Percentiles rank a stretch among this genome's conserved stretches.
These are phyloP conservation scores for Phaseolus lunatus DNA, from an alignment of 306 rosid species.

Conservation along the genomic window DNA sequence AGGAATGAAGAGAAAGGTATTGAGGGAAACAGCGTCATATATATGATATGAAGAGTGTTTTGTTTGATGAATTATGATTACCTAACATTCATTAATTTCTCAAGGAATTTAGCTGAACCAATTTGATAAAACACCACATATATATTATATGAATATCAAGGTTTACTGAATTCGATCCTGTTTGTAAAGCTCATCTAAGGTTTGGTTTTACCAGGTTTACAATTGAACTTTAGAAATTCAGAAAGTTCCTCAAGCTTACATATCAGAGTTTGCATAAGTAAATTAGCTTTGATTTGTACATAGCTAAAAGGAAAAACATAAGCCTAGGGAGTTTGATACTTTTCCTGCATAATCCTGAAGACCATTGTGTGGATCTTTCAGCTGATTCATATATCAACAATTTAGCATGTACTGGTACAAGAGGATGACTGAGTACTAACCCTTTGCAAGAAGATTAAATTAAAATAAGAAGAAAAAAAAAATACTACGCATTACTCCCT, in stretches of 20 bases:
- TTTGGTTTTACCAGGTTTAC: constrained; percentile 1
- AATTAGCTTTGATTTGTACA: constrained; percentile 13
- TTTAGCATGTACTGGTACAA: not conserved
- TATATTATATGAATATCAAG: not conserved
- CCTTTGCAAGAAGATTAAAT: constrained; percentile 5
- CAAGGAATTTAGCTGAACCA: too few species aligned
- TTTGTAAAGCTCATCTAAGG: not conserved
- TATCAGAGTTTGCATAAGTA: not conserved
- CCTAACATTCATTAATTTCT: too few species aligned
- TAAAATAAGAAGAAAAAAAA: not conserved
- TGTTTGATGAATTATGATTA: too few species aligned
- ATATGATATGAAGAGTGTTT: too few species aligned
- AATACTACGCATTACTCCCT: not conserved
- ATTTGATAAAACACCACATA: too few species aligned
- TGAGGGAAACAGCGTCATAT: not conserved
- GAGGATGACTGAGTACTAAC: not conserved
- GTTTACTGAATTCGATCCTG: not conserved
- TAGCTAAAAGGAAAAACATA: not conserved
- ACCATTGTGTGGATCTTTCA: not conserved
- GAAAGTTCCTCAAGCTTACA: not conserved
- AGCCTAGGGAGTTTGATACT: not conserved
- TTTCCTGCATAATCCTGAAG: not conserved
- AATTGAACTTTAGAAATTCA: not conserved
- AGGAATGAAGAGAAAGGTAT: not conserved
- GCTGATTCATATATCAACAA: constrained; percentile 33